phyloP scores from a whole-genome alignment of 73 alveolate genomes.

The Stentor roeselii region DNA sequence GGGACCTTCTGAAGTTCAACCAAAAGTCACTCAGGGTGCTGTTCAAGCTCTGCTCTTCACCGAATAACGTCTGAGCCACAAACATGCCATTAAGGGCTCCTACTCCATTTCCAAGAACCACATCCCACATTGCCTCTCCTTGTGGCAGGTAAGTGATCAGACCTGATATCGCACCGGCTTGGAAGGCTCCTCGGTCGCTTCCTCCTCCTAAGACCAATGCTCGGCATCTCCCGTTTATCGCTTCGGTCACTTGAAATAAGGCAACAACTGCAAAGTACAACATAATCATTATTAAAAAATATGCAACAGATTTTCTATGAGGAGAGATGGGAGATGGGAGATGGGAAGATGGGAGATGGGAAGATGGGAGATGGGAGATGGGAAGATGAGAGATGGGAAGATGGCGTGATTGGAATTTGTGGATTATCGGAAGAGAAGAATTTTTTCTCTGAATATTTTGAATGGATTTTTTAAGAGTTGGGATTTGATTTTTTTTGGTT shows the following conservation, averaged over 20 bases:
- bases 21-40: not conserved
- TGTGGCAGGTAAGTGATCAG: slow-evolving; percentile 30
- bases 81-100: slow-evolving; percentile 7
- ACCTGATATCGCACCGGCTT: slow-evolving; percentile 56
- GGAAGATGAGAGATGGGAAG: no score
- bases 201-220: slow-evolving; percentile 68
- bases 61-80: not conserved
- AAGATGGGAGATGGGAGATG: no score
- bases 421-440: no score
- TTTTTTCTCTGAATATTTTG: no score
- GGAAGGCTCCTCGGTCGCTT: slow-evolving; percentile 59
- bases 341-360: no score
- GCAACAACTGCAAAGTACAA: not conserved
- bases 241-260: not conserved
- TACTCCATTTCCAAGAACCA: slow-evolving; percentile 30
- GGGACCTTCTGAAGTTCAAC: not conserved
- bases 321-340: no score
- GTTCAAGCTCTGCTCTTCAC: not conserved
- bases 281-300: no score
- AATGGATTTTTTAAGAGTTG: no score
- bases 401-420: no score
- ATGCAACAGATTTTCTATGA: no score
- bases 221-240: slow-evolving; percentile 41
- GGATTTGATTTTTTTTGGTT: no score
- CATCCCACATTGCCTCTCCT: slow-evolving; percentile 50